Percentiles rank a stretch among this genome's conserved stretches.
These are phyloP conservation scores for Fusarium avenaceum DNA, from an alignment of 2,329 filamentous ascomycete species.

Conservation along the genomic window DNA sequence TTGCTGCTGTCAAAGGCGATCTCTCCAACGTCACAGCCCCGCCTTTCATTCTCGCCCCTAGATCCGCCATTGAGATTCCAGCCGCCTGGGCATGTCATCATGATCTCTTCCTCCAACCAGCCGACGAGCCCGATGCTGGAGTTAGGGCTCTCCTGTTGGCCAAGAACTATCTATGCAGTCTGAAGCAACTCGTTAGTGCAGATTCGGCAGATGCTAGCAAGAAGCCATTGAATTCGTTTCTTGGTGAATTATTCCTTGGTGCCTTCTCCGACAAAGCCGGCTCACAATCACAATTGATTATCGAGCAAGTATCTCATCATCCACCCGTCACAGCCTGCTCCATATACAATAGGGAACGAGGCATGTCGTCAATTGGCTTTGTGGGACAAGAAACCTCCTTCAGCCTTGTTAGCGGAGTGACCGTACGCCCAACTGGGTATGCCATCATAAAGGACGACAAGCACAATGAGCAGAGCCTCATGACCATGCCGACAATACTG, in stretches of 20 bases:
- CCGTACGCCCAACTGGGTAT: conserved; percentile 19
- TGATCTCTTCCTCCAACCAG: conserved; percentile 30
- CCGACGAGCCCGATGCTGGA: conserved; percentile 24
- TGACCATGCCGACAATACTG: conserved; percentile 28
- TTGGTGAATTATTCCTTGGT: conserved; percentile 64
- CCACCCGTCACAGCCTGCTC: conserved; percentile 63
- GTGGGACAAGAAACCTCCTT: conserved; percentile 27
- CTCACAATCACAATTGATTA: conserved; percentile 51
- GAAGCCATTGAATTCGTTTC: conserved; percentile 67
- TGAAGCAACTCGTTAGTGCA: conserved; percentile 23
- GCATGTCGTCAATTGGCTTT: conserved; percentile 21
- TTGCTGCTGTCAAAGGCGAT: conserved; percentile 59
- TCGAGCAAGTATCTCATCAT: conserved; percentile 66
- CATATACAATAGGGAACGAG: conserved; percentile 23
- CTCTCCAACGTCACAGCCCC: conserved; percentile 66
- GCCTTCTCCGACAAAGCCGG: conserved; percentile 51
- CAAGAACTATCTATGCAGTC: conserved; percentile 24
- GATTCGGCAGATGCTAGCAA: conserved; percentile 46
- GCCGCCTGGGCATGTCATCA: conserved; percentile 59
- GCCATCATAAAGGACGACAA: conserved; percentile 23
- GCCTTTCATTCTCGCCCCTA: conserved; percentile 62
- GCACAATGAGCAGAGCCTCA: conserved; percentile 18
- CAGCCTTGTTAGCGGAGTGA: conserved; percentile 20
- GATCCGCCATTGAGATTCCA: conserved; percentile 65
- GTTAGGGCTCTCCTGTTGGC: conserved; percentile 16